Evolutionary conservation across 495 filamentous ascomycete species (phyloP).

Genomic region (Hypoxylon fuscum): DNA sequence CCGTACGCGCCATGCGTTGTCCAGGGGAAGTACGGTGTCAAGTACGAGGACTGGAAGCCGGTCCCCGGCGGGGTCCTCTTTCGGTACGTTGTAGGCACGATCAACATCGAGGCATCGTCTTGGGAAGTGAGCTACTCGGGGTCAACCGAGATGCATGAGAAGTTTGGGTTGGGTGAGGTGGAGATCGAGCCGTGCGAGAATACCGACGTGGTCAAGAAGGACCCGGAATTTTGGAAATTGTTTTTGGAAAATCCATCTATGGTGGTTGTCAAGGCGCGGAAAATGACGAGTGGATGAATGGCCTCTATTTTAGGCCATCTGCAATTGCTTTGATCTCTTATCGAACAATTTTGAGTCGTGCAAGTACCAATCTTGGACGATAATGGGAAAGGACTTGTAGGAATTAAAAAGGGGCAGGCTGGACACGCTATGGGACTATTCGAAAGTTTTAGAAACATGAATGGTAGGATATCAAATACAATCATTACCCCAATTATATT

Average conservation of each 20-base stretch:
- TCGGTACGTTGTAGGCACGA: constrained; percentile 4
- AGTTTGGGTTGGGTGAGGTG: constrained; percentile 35
- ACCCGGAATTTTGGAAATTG: constrained; percentile 39
- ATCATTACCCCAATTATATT: too few relatives aligned
- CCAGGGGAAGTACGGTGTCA: constrained; percentile 36
- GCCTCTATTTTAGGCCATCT: too few relatives aligned
- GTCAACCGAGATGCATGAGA: constrained; percentile 28
- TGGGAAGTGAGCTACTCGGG: constrained; percentile 26
- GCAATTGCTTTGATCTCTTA: too few relatives aligned
- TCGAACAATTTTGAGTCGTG: too few relatives aligned
- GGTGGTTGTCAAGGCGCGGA: constrained; percentile 32
- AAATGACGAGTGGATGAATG: too few relatives aligned
- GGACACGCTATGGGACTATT: too few relatives aligned
- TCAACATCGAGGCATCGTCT: constrained; percentile 27
- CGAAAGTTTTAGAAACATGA: too few relatives aligned
- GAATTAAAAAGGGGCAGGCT: too few relatives aligned
- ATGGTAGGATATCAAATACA: too few relatives aligned
- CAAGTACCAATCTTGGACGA: too few relatives aligned
- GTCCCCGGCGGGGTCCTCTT: constrained; percentile 37
- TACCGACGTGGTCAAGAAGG: constrained; percentile 27
- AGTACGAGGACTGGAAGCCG: constrained; percentile 15
- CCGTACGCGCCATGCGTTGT: constrained; percentile 9
- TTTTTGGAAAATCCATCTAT: constrained; percentile 38
- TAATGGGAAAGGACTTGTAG: too few relatives aligned
- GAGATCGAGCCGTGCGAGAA: constrained; percentile 31